Conservation (phyloP, 345 rosid genomes). For the Citrus cavaleriei region DNA sequence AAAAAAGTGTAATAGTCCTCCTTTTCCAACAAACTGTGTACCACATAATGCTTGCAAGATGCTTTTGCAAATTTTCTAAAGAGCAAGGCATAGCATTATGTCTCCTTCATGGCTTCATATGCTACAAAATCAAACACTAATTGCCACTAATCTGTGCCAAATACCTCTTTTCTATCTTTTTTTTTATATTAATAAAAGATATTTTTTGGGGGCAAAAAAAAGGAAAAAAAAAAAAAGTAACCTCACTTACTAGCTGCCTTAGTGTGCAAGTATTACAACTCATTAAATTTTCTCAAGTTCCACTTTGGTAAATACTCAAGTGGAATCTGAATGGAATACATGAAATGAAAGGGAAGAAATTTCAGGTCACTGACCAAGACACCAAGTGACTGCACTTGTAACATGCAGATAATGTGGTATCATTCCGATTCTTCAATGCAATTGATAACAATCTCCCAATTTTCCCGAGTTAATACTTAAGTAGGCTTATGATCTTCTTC, state of each 20-base stretch:
- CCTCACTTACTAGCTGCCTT: not conserved
- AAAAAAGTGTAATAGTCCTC: not conserved
- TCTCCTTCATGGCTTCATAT: no score
- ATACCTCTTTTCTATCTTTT: not conserved
- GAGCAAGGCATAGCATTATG: not conserved
- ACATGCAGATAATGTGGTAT: not conserved
- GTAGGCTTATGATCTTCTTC: slow-evolving; percentile 37
- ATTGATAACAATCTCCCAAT: not conserved
- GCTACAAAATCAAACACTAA: not conserved
- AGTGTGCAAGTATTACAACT: not conserved
- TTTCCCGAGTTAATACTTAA: slow-evolving; percentile 1
- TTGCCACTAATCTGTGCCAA: not conserved
- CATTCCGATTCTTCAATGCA: not conserved
- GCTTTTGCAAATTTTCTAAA: not conserved
- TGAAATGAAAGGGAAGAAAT: not conserved
- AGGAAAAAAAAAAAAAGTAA: not conserved
- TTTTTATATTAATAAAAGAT: no score
- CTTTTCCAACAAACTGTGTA: not conserved
- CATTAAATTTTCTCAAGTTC: not conserved
- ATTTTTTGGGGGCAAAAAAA: not conserved
- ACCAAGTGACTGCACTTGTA: not conserved
- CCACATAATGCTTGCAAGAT: not conserved
- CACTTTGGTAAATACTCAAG: not conserved
- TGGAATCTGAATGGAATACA: not conserved
- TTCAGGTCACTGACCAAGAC: not conserved